Evolutionary conservation across 2,329 filamentous ascomycete genomes (phyloP), one percentile per base, ranked within the genome.

Genomic region (Chrysoporthe cubensis): DNA sequence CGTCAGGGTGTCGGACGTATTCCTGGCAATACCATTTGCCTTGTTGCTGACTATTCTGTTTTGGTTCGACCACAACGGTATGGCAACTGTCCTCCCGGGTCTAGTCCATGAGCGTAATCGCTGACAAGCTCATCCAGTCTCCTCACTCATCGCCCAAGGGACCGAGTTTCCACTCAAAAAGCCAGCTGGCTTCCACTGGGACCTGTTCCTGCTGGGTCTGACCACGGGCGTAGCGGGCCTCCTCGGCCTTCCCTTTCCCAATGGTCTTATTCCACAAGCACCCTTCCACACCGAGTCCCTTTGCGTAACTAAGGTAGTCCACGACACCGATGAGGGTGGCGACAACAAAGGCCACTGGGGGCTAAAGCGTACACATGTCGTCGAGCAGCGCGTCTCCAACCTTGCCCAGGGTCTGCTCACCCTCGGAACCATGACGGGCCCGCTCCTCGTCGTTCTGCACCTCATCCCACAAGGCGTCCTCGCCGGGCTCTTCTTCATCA

Each of bases 21-120:
- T 97, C 75, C 82, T 94, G 56, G 93, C 94, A 1, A 86, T 96
- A n/a, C 94, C 94, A 0, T 97, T 97, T 80, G 93, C 92, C 0
- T 75, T 96, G 44, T 82, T 97, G 1, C 82, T 97, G 18, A 97
- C 93, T 0, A 89, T 96, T 32, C 80, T 97, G 4, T 97, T 97
- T 76, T 96, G 91, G 81, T 96, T 96, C 76, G 93, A 96, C 75
- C 93, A 96, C 75, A 96, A 96, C 73, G 90, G 90, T 92, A 81
- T 70, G 81, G 71, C 26, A 64, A 52, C 26, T 60, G 61, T 32
- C 13, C 26, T 13, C 13, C 32, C 13, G 9, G 11, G 1, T 54
- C 50, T 11, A 52, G 9, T n/a, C 54, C 5, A 26, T 13, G 5
- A 44, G n/a, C 52, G 59, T 16, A 1, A 3, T 34, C 40, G 44